phyloP scores from a whole-genome alignment of 352 stramenopile species.

The Pythium periplocum region DNA sequence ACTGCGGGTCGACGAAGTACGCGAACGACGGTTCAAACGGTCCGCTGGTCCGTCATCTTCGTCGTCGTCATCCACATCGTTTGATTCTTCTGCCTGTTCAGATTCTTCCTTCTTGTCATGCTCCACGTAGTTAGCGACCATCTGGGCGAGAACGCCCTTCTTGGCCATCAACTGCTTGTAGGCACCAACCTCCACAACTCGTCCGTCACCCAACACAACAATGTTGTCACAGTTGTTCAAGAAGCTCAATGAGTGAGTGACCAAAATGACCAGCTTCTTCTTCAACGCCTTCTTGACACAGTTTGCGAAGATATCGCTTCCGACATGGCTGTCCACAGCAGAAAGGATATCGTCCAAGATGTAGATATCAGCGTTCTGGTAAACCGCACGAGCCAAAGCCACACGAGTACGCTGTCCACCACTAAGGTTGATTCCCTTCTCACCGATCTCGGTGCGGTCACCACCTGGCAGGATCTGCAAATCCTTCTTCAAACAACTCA shows the following conservation, averaged over 20 bases:
- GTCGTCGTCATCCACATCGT: constrained; percentile 21
- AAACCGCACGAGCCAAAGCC: constrained; percentile 70
- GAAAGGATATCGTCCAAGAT: constrained; percentile 94
- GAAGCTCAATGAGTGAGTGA: constrained; percentile 64
- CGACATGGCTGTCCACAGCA: constrained; percentile 94
- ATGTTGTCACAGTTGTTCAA: constrained; percentile 57
- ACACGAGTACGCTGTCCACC: constrained; percentile 91
- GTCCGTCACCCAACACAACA: constrained; percentile 41
- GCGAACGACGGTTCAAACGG: constrained; percentile 34
- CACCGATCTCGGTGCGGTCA: constrained; percentile 94
- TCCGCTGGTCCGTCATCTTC: constrained; percentile 19
- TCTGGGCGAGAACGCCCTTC: constrained; percentile 34
- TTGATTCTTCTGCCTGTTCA: constrained; percentile 13
- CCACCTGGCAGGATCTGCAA: constrained; percentile 54
- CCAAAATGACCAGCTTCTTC: constrained; percentile 79
- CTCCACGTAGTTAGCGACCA: constrained; percentile 47
- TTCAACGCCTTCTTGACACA: constrained; percentile 51
- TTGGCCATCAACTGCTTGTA: constrained; percentile 15
- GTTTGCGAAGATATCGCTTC: constrained; percentile 87
- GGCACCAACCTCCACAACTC: constrained; percentile 12
- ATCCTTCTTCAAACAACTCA: constrained; percentile 52
- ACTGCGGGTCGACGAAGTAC: constrained; percentile 48
- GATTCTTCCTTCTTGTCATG: constrained; percentile 32
- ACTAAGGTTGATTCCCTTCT: constrained; percentile 93
- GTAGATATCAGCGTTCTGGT: constrained; percentile 82